phyloP scores from a whole-genome alignment of 768 basidiomycete species.

The Auriscalpium vulgare region DNA sequence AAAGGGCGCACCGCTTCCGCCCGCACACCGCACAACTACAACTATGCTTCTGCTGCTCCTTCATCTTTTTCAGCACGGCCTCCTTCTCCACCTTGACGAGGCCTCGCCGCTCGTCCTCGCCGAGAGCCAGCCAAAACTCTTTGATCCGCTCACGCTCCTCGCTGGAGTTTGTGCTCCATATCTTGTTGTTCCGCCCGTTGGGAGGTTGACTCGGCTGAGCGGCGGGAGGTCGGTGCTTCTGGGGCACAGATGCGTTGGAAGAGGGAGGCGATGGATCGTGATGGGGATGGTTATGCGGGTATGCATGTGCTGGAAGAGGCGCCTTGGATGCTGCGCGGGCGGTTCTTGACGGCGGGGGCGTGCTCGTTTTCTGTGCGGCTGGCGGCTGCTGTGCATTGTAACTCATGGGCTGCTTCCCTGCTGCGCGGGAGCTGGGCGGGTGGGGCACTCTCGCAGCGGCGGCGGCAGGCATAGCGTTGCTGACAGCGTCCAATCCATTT shows the following conservation, averaged over 20 bases:
- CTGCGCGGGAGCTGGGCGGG: conserved; percentile 73
- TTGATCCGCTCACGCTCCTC: conserved; percentile 97
- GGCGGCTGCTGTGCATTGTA: conserved; percentile 34
- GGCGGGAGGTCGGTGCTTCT: conserved; percentile 31
- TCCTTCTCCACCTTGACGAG: conserved; percentile 98
- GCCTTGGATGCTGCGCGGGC: conserved; percentile 43
- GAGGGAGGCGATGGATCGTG: conserved; percentile 48
- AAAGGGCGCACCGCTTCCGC: conserved; percentile 74
- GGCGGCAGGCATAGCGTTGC: background rate
- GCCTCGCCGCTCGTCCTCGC: conserved; percentile 82
- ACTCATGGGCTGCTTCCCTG: conserved; percentile 90
- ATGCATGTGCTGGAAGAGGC: conserved; percentile 44
- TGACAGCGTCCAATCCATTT: conserved; percentile 18
- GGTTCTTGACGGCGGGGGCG: conserved; percentile 24
- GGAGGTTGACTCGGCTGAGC: conserved; percentile 4
- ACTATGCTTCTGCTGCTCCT: conserved; percentile 96
- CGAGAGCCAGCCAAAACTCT: conserved; percentile 94
- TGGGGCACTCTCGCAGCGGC: conserved; percentile 22
- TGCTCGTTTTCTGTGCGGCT: conserved; percentile 11
- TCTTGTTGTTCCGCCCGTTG: conserved; percentile 44
- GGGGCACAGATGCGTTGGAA: conserved; percentile 30
- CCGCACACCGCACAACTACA: conserved; percentile 96
- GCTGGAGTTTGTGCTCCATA: conserved; percentile 87
- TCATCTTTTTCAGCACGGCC: conserved; percentile 96
- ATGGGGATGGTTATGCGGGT: conserved; percentile 42